Evolutionary conservation across 345 rosid genomes (phyloP).

Genomic region (Orychophragmus violaceus): DNA sequence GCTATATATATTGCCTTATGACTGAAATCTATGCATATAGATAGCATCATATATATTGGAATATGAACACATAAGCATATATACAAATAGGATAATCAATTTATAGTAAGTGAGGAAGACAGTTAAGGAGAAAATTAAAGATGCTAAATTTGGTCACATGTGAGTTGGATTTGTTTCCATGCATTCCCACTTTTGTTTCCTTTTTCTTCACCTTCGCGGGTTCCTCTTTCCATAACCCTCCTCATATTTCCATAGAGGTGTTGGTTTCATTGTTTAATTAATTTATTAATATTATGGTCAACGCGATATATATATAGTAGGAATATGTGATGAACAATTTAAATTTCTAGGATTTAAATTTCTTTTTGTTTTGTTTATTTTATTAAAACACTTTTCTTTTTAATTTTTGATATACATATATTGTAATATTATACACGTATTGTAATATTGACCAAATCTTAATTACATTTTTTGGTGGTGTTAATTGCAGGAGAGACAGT

Average conservation of each 20-base stretch:
- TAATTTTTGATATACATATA: too few relatives aligned
- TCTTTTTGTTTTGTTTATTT: neutral
- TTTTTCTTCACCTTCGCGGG: too few relatives aligned
- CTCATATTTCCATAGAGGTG: too few relatives aligned
- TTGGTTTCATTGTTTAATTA: too few relatives aligned
- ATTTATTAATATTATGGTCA: conserved; percentile 16
- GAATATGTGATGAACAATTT: conserved; percentile 24
- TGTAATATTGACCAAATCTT: neutral
- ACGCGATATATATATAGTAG: conserved; percentile 11
- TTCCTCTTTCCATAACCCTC: too few relatives aligned
- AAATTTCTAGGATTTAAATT: conserved; percentile 12
- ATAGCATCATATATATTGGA: conserved; percentile 19
- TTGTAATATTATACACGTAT: too few relatives aligned
- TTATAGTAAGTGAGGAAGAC: conserved; percentile 23
- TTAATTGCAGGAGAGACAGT: conserved; percentile 58
- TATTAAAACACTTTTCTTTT: neutral
- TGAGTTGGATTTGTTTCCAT: too few relatives aligned
- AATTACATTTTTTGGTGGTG: neutral
- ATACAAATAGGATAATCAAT: conserved; percentile 31
- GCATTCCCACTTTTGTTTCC: too few relatives aligned
- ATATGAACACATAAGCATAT: conserved; percentile 23
- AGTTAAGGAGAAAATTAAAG: conserved; percentile 27
- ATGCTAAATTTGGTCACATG: conserved; percentile 34
- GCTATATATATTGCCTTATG: conserved; percentile 22
- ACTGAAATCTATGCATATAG: conserved; percentile 18